Conservation (phyloP, 164 flowering plant species). For the Liquidambar formosana region DNA sequence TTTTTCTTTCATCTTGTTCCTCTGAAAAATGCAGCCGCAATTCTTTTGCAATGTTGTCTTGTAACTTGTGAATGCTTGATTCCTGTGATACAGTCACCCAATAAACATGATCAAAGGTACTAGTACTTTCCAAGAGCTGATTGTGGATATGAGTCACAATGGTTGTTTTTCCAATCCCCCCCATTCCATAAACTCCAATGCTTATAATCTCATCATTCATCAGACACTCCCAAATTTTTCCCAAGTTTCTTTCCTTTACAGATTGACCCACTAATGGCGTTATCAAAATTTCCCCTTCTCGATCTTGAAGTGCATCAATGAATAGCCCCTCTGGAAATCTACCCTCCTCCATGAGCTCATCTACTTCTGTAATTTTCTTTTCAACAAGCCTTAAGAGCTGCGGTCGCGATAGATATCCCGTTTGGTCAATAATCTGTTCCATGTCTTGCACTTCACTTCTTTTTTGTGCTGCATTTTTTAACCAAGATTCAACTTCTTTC, state of each 20-base stretch:
- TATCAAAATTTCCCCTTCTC: neutral
- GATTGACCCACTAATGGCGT: neutral
- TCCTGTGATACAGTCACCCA: conserved; percentile 11
- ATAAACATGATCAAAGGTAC: neutral
- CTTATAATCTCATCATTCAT: neutral
- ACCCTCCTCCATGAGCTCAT: too few species aligned
- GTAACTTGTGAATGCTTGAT: neutral
- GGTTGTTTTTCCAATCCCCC: conserved; percentile 18
- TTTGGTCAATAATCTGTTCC: neutral
- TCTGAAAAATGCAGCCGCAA: neutral
- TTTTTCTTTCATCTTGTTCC: neutral
- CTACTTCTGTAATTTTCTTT: too few species aligned
- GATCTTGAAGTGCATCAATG: too few species aligned
- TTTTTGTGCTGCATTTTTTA: neutral
- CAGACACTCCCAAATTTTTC: neutral
- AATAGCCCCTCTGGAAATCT: too few species aligned
- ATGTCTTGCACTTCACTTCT: neutral
- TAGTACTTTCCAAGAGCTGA: neutral
- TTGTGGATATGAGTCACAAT: conserved; percentile 3
- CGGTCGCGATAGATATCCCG: neutral
- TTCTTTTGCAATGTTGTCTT: neutral
- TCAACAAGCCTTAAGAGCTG: neutral
- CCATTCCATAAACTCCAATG: conserved; percentile 17
- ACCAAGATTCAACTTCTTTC: neutral
- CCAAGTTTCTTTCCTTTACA: neutral